Evolutionary conservation across 2,329 filamentous ascomycete species (phyloP).

Genomic region (Ascochyta koolunga): DNA sequence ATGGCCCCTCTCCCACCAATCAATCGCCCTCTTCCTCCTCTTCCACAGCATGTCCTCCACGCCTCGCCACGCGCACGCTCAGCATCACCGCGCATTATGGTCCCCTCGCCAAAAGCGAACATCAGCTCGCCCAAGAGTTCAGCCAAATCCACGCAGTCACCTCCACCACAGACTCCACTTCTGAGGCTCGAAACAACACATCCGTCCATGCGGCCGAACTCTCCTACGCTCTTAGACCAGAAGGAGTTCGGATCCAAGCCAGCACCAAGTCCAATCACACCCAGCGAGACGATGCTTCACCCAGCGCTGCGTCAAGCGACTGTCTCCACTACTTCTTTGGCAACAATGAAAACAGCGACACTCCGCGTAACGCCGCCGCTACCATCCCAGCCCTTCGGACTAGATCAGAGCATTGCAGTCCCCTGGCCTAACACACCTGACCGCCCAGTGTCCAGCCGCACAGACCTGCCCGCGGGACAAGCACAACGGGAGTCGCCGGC

Average conservation of each 20-base stretch:
- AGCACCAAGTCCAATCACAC: slow-evolving; percentile 4
- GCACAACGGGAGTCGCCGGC: background rate
- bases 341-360: background rate
- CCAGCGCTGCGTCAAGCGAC: slow-evolving; percentile 20
- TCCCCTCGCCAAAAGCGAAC: background rate
- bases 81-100: slow-evolving; percentile 21
- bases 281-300: slow-evolving; percentile 19
- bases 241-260: slow-evolving; percentile 13
- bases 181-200: slow-evolving; percentile 21
- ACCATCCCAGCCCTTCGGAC: slow-evolving; percentile 8
- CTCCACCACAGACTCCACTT: slow-evolving; percentile 7
- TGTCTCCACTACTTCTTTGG: background rate
- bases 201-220: slow-evolving; percentile 21
- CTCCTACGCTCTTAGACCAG: slow-evolving; percentile 15
- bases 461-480: background rate
- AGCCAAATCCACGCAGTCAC: slow-evolving; percentile 3
- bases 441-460: slow-evolving; percentile 10
- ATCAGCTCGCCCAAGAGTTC: slow-evolving; percentile 8
- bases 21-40: slow-evolving; percentile 33
- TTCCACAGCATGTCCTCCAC: slow-evolving; percentile 21
- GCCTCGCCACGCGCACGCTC: slow-evolving; percentile 24
- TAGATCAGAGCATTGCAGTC: slow-evolving; percentile 13
- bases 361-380: slow-evolving; percentile 9
- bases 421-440: slow-evolving; percentile 22
- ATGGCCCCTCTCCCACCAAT: slow-evolving; percentile 25